phyloP scores from a whole-genome alignment of 2,329 filamentous ascomycete species.

The Rosellinia necatrix region DNA sequence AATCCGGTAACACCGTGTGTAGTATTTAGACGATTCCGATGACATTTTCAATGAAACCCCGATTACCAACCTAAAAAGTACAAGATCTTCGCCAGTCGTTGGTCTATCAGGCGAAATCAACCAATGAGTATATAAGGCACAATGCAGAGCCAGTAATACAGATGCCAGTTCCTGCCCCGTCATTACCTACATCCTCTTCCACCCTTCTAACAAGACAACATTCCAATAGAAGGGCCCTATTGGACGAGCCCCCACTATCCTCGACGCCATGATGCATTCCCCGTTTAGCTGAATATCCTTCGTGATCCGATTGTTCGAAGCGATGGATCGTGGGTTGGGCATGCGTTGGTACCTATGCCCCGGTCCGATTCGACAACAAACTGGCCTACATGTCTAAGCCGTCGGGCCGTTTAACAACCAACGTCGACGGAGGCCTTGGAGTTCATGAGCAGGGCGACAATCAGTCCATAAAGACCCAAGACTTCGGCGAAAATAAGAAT shows the following conservation, averaged over 20 bases:
- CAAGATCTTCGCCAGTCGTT: constrained; percentile 39
- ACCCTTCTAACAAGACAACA: constrained; percentile 26
- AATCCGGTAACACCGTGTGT: constrained; percentile 3
- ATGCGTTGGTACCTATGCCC: constrained; percentile 30
- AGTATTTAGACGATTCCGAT: constrained; percentile 13
- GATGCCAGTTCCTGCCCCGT: constrained; percentile 35
- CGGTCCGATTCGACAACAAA: constrained; percentile 7
- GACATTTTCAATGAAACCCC: constrained; percentile 35
- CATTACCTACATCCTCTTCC: constrained; percentile 35
- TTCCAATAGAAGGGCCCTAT: constrained; percentile 11
- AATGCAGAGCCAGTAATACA: constrained; percentile 42
- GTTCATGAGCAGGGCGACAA: constrained; percentile 99
- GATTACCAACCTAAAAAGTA: constrained; percentile 43
- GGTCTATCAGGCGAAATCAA: constrained; percentile 40
- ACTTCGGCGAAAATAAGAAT: constrained; percentile 99
- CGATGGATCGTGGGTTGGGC: constrained; percentile 25
- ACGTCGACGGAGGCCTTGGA: constrained; percentile 76
- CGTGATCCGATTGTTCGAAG: constrained; percentile 20
- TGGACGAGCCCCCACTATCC: constrained; percentile 21
- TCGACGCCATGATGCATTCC: constrained; percentile 21
- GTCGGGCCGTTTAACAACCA: constrained; percentile 57
- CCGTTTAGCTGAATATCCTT: constrained; percentile 16
- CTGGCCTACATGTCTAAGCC: background rate
- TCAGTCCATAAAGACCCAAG: constrained; percentile 98
- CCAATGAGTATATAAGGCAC: constrained; percentile 36